Evolutionary conservation across 805 yeast species (phyloP).

Genomic region (Kuraishia piskuri): DNA sequence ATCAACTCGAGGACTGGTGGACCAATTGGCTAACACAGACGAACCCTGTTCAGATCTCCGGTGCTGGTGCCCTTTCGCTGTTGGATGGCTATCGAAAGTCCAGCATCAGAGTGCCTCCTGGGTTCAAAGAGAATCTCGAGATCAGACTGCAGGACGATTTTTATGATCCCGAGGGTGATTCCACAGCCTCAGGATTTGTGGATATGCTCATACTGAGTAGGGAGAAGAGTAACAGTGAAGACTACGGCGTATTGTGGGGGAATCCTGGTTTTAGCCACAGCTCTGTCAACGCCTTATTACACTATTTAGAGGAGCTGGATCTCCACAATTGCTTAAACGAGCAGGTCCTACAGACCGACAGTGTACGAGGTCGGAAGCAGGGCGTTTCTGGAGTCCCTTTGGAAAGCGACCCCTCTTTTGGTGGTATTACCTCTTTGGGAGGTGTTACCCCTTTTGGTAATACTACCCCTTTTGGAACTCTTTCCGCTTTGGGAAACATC

Average conservation of each 20-base stretch:
- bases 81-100: conserved; percentile 20
- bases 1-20: conserved; percentile 27
- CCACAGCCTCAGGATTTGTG: conserved; percentile 8
- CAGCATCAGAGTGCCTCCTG: conserved; percentile 18
- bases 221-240: conserved; percentile 21
- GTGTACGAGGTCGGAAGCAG: too few relatives aligned
- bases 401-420: too few relatives aligned
- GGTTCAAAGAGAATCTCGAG: conserved; percentile 19
- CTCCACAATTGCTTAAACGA: neutral
- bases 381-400: too few relatives aligned
- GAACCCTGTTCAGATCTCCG: conserved; percentile 17
- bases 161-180: too few relatives aligned
- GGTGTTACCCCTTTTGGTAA: too few relatives aligned
- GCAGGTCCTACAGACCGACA: neutral
- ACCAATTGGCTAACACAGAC: conserved; percentile 21
- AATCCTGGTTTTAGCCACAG: conserved; percentile 11
- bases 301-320: conserved; percentile 18
- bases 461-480: neutral
- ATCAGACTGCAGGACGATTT: conserved; percentile 10
- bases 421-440: neutral
- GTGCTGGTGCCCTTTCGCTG: conserved; percentile 25
- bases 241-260: conserved; percentile 21
- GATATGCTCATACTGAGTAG: conserved; percentile 18
- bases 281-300: conserved; percentile 12
- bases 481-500: neutral